These are phyloP conservation scores for Kregervanrija pseudodelftensis DNA, from an alignment of 805 yeast genomes.

Conservation along the genomic window DNA sequence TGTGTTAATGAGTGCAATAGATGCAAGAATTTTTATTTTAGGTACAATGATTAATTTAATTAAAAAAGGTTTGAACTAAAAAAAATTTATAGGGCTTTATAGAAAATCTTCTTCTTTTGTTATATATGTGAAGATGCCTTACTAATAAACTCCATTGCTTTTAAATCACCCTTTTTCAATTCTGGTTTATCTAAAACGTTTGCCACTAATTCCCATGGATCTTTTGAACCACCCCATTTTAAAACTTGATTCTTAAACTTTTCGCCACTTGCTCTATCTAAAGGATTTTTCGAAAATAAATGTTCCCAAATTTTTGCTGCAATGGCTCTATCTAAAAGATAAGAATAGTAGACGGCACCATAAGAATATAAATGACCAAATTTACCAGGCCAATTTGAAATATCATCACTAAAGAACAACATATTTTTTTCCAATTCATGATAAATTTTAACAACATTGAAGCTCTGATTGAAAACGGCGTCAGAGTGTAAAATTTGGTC, in stretches of 20 bases:
- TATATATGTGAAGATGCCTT: neutral
- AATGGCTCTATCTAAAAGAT: constrained; percentile 84
- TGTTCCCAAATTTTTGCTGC: constrained; percentile 80
- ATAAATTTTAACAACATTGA: constrained; percentile 57
- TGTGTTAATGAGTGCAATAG: constrained; percentile 40
- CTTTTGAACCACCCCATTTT: constrained; percentile 89
- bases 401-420: constrained; percentile 56
- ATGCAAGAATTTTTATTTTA: constrained; percentile 39
- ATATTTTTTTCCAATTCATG: constrained; percentile 56
- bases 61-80: constrained; percentile 8
- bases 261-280: constrained; percentile 67
- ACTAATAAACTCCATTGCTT: constrained; percentile 7
- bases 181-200: constrained; percentile 63
- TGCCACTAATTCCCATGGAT: constrained; percentile 83
- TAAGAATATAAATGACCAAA: constrained; percentile 91
- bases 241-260: constrained; percentile 62
- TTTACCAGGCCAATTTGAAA: constrained; percentile 86
- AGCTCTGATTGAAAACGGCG: constrained; percentile 27
- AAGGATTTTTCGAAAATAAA: constrained; percentile 64
- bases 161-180: constrained; percentile 49
- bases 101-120: neutral
- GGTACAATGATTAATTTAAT: constrained; percentile 27
- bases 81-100: neutral
- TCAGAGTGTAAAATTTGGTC: constrained; percentile 72
- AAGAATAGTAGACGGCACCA: constrained; percentile 91